Evolutionary conservation across 2,329 filamentous ascomycete species (phyloP).

Genomic region (Exophiala aquamarina): DNA sequence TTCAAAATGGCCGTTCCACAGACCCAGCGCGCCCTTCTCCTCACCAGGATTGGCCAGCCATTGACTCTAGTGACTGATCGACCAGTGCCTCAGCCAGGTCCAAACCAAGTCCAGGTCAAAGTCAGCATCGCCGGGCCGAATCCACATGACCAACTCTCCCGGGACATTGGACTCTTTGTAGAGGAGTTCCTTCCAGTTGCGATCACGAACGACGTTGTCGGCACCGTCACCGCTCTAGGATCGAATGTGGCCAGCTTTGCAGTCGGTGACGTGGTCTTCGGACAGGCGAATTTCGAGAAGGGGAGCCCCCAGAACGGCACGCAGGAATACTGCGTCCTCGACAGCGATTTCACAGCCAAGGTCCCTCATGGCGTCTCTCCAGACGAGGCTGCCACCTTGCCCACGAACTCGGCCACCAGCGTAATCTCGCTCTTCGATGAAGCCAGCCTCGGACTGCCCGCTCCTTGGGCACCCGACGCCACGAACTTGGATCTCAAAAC

Average conservation of each 20-base stretch:
- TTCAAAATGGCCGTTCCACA: constrained; percentile 8
- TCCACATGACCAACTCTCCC: constrained; percentile 42
- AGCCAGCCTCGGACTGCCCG: constrained; percentile 32
- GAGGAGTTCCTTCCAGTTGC: constrained; percentile 32
- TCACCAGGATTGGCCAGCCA: constrained; percentile 20
- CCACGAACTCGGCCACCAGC: constrained; percentile 37
- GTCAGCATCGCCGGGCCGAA: constrained; percentile 36
- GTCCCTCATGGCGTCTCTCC: constrained; percentile 37
- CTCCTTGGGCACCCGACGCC: constrained; percentile 20
- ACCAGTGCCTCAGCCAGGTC: constrained; percentile 33
- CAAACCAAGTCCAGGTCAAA: constrained; percentile 38
- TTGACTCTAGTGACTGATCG: constrained; percentile 13
- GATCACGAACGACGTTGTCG: constrained; percentile 38
- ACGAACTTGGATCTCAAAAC: constrained; percentile 23
- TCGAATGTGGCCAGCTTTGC: constrained; percentile 25
- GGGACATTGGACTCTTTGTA: constrained; percentile 40
- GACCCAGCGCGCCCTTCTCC: constrained; percentile 17
- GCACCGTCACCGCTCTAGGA: constrained; percentile 33
- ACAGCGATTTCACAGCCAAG: constrained; percentile 31
- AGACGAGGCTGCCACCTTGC: constrained; percentile 39
- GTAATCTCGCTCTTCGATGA: constrained; percentile 37
- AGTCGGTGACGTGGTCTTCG: constrained; percentile 37
- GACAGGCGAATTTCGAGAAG: constrained; percentile 23
- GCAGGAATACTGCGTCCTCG: constrained; percentile 40
- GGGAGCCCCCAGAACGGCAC: constrained; percentile 29